These are phyloP conservation scores for Lactarius deliciosus DNA, from an alignment of 768 basidiomycete species.

Conservation along the genomic window DNA sequence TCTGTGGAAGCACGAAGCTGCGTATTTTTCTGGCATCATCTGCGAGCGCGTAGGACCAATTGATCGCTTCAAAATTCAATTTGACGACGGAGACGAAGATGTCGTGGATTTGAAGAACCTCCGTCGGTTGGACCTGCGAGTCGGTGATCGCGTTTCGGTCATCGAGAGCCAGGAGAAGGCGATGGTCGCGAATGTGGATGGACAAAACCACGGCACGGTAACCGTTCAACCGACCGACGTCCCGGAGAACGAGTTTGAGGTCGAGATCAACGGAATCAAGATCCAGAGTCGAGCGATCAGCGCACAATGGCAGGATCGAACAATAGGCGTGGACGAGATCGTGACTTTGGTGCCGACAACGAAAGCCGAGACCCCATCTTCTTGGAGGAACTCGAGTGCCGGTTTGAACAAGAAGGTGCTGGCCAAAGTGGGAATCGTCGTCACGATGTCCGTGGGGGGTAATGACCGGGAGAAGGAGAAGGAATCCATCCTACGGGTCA, in stretches of 20 bases:
- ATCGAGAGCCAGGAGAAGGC: conserved; percentile 33
- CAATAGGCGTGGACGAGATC: conserved; percentile 44
- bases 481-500: conserved; percentile 42
- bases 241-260: conserved; percentile 42
- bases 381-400: conserved; percentile 46
- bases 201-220: conserved; percentile 32
- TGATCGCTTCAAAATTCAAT: conserved; percentile 51
- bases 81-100: conserved; percentile 60
- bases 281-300: conserved; percentile 53
- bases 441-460: conserved; percentile 48
- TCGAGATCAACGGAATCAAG: conserved; percentile 43
- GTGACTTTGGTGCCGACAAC: conserved; percentile 43
- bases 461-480: conserved; percentile 44
- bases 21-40: conserved; percentile 62
- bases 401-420: conserved; percentile 38
- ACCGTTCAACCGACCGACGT: conserved; percentile 27
- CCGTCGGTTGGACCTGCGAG: conserved; percentile 48
- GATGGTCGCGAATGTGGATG: conserved; percentile 38
- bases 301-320: conserved; percentile 55
- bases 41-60: conserved; percentile 36
- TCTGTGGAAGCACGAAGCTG: conserved; percentile 58
- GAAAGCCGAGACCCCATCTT: conserved; percentile 44
- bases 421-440: conserved; percentile 54
- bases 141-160: conserved; percentile 58
- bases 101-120: conserved; percentile 52